Evolutionary conservation across 306 rosid genomes (phyloP).

Genomic region (Fragaria ananassa): DNA sequence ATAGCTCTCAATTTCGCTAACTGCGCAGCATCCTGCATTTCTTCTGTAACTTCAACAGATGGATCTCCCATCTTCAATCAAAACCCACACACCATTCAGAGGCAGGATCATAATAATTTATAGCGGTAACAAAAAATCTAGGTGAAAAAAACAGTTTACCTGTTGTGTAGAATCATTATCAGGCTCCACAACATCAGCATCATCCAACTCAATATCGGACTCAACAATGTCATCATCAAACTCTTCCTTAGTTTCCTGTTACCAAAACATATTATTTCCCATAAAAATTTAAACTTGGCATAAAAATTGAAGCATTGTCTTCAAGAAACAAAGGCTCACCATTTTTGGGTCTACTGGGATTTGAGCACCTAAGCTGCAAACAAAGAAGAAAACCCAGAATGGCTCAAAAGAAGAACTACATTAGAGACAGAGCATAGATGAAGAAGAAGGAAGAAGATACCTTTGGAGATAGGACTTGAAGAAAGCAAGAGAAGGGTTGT

Average conservation of each 20-base stretch:
- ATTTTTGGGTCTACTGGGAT: conserved; percentile 49
- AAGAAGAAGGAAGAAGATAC: conserved; percentile 5
- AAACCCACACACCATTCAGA: background rate
- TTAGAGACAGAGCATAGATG: background rate
- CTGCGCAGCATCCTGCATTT: conserved; percentile 63
- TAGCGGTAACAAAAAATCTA: background rate
- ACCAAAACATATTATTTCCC: background rate
- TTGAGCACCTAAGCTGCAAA: conserved; percentile 66
- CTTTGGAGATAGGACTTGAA: conserved; percentile 82
- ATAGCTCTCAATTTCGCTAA: conserved; percentile 58
- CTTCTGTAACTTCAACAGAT: conserved; percentile 60
- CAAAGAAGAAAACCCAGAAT: conserved; percentile 9
- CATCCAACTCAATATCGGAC: conserved; percentile 75
- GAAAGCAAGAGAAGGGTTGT: conserved; percentile 62
- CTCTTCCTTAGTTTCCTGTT: conserved; percentile 42
- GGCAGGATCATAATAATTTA: conserved; percentile 4
- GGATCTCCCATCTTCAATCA: conserved; percentile 66
- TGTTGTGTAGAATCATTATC: conserved; percentile 73
- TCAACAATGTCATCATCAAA: conserved; percentile 50
- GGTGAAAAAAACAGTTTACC: conserved; percentile 24
- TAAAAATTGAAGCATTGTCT: background rate
- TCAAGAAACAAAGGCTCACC: conserved; percentile 25
- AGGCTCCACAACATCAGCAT: conserved; percentile 56
- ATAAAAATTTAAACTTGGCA: background rate
- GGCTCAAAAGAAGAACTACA: conserved; percentile 11